Conservation (phyloP, 305 asterid genomes). For the Lippia alba region DNA sequence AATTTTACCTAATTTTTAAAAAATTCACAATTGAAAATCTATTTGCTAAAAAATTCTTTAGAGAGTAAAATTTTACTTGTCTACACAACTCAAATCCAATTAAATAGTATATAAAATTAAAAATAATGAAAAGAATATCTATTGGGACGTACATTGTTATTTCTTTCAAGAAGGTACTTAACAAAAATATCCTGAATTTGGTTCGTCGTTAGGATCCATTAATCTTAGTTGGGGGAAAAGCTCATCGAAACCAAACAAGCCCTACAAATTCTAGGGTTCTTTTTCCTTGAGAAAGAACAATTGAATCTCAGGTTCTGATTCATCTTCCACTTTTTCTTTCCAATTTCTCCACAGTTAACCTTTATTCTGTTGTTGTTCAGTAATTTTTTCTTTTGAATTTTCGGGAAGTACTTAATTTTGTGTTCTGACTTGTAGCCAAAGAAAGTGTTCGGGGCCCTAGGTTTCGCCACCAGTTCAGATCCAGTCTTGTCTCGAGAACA, state of each 20-base stretch:
- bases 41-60: no score
- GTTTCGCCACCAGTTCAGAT: slow-evolving; percentile 33
- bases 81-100: no score
- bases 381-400: slow-evolving; percentile 8
- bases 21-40: no score
- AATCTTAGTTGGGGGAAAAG: slow-evolving; percentile 11
- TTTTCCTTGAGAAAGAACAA: slow-evolving; percentile 11
- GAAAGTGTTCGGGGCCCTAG: slow-evolving; percentile 46
- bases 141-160: no score
- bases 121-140: no score
- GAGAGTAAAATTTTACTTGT: no score
- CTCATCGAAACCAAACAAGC: slow-evolving; percentile 21
- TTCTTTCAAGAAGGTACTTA: no score
- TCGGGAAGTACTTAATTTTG: slow-evolving; percentile 3
- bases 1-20: no score
- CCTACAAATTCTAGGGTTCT: slow-evolving; percentile 29
- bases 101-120: no score
- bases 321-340: slow-evolving; percentile 19
- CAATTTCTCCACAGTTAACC: neutral
- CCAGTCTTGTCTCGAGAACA: slow-evolving; percentile 26
- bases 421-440: slow-evolving; percentile 43
- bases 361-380: neutral
- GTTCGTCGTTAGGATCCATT: slow-evolving; percentile 1
- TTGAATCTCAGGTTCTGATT: slow-evolving; percentile 43
- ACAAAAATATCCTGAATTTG: neutral